Evolutionary conservation across 2,329 filamentous ascomycete genomes (phyloP).

Genomic region (Neopestalotiopsis sp.): DNA sequence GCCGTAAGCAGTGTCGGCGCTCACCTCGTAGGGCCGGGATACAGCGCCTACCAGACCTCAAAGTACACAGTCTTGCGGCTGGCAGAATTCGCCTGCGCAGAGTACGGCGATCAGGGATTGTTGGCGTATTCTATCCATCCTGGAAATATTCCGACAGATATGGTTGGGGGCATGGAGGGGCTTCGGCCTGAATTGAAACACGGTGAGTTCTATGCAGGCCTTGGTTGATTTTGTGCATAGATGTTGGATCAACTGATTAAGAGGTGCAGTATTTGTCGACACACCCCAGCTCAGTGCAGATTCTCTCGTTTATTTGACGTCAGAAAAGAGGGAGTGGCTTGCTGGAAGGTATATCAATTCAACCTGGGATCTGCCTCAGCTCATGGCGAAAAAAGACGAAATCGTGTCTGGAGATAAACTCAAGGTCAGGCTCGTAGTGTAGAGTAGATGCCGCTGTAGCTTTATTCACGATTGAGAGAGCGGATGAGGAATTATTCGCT

Average conservation of each 20-base stretch:
- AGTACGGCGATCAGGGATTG: constrained; percentile 45
- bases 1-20: constrained; percentile 47
- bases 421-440: constrained; percentile 32
- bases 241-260: neutral
- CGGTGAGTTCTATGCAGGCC: neutral
- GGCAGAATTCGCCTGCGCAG: constrained; percentile 47
- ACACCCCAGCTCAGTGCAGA: constrained; percentile 33
- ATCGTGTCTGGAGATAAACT: constrained; percentile 34
- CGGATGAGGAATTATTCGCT: too few relatives aligned
- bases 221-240: neutral
- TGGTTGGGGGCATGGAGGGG: constrained; percentile 19
- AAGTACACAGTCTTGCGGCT: constrained; percentile 52
- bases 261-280: constrained; percentile 29
- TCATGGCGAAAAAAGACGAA: constrained; percentile 34
- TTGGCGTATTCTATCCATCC: constrained; percentile 49
- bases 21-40: constrained; percentile 30
- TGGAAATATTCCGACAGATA: constrained; percentile 44
- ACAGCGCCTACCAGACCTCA: constrained; percentile 46
- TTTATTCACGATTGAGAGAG: too few relatives aligned
- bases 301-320: constrained; percentile 35
- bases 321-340: constrained; percentile 35
- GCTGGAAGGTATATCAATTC: constrained; percentile 43
- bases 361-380: constrained; percentile 44
- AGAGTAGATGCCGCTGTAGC: neutral
- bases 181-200: neutral